Percentiles rank a stretch among this genome's conserved stretches.
Evolutionary conservation across 148 eudicot genomes (phyloP).

Genomic region (Polygonum aviculare): DNA sequence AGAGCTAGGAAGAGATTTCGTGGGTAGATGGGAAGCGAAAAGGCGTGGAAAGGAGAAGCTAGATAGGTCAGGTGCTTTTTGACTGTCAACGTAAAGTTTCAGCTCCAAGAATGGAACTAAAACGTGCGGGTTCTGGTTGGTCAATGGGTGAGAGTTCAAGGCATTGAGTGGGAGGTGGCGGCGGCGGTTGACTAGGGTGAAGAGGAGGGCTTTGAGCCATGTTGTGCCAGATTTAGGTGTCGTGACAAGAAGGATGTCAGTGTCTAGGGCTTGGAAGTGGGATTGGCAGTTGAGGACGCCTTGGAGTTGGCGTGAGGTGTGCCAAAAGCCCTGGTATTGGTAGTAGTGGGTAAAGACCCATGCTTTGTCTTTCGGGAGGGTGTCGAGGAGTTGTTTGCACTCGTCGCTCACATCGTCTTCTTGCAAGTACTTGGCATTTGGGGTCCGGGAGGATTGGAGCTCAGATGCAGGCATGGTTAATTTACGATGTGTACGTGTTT

Average conservation of each 20-base stretch:
- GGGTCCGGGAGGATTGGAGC: not conserved
- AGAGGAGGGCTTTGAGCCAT: constrained; percentile 32
- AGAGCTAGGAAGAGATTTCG: constrained; percentile 15
- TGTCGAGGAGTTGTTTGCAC: not conserved
- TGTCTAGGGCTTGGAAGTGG: constrained; percentile 30
- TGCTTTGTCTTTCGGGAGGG: constrained; percentile 3
- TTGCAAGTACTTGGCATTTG: not conserved
- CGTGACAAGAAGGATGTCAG: constrained; percentile 46
- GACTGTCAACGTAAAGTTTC: not conserved
- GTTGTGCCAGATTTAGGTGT: constrained; percentile 47
- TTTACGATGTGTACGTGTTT: not conserved
- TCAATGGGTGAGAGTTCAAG: constrained; percentile 15
- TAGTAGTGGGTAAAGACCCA: not conserved
- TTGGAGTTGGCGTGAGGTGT: not conserved
- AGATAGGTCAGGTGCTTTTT: constrained; percentile 1
- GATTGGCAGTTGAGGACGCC: constrained; percentile 9
- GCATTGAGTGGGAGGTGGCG: not conserved
- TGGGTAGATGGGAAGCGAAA: constrained; percentile 24
- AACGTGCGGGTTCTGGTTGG: constrained; percentile 20
- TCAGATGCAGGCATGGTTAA: not conserved
- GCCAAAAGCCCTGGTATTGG: constrained; percentile 11
- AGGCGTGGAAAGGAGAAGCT: constrained; percentile 15
- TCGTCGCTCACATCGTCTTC: not conserved
- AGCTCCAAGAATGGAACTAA: constrained; percentile 26
- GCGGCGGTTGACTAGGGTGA: constrained; percentile 18